phyloP scores from a whole-genome alignment of 1,139 yeast genomes.

The Magnusiomyces magnusii region DNA sequence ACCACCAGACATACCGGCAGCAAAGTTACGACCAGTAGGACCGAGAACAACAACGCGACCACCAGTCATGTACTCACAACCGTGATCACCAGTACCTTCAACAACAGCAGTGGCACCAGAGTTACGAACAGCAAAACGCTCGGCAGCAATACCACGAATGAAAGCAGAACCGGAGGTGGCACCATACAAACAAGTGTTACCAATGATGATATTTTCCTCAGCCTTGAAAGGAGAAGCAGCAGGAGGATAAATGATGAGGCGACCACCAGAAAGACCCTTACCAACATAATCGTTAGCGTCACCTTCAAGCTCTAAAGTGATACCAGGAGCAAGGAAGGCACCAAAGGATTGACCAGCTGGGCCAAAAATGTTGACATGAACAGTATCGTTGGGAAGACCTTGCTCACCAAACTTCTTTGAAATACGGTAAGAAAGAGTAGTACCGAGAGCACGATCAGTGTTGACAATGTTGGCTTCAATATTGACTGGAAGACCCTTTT shows the following conservation, averaged over 20 bases:
- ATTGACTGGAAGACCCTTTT: slow-evolving; percentile 89
- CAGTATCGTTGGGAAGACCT: slow-evolving; percentile 93
- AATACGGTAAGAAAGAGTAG: slow-evolving; percentile 88
- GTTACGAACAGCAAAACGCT: slow-evolving; percentile 96
- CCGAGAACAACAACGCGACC: slow-evolving; percentile 95
- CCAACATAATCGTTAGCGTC: slow-evolving; percentile 98
- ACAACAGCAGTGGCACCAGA: slow-evolving; percentile 97
- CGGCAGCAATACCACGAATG: slow-evolving; percentile 97
- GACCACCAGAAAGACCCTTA: slow-evolving; percentile 95
- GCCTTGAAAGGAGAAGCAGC: slow-evolving; percentile 76
- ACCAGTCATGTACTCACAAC: slow-evolving; percentile 99
- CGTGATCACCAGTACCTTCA: slow-evolving; percentile 98
- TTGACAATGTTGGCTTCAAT: slow-evolving; percentile 89
- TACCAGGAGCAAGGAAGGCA: slow-evolving; percentile 94
- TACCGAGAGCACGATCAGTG: slow-evolving; percentile 94
- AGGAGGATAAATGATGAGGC: slow-evolving; percentile 89
- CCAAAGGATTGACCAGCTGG: slow-evolving; percentile 99
- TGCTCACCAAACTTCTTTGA: slow-evolving; percentile 89
- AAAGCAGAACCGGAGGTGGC: slow-evolving; percentile 94
- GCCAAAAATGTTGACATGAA: slow-evolving; percentile 85
- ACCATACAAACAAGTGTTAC: slow-evolving; percentile 97
- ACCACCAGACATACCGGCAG: slow-evolving; percentile 99
- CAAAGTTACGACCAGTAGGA: slow-evolving; percentile 87
- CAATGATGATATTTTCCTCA: slow-evolving; percentile 92
- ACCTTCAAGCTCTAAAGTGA: slow-evolving; percentile 92